Percentiles rank a stretch among this genome's conserved stretches.
Evolutionary conservation across 495 filamentous ascomycete genomes (phyloP).

Genomic region (Aspergillus cristatus): DNA sequence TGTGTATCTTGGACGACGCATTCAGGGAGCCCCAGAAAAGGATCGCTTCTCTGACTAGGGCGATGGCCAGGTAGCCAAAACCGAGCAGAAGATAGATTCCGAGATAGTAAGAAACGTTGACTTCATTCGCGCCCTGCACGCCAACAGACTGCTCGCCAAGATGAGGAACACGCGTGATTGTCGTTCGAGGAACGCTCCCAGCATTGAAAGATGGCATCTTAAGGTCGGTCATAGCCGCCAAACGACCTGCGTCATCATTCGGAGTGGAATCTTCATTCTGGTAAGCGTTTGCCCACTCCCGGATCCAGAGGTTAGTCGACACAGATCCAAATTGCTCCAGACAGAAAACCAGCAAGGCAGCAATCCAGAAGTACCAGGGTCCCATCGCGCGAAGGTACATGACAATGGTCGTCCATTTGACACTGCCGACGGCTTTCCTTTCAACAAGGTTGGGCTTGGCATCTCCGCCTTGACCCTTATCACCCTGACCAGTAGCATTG

Average conservation of each 20-base stretch:
- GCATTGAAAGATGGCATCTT: conserved; percentile 34
- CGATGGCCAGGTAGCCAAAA: conserved; percentile 60
- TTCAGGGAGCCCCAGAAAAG: conserved; percentile 88
- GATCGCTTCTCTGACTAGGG: conserved; percentile 69
- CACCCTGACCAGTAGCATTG: conserved; percentile 36
- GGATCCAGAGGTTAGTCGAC: conserved; percentile 86
- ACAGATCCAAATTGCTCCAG: conserved; percentile 76
- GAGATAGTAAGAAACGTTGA: conserved; percentile 79
- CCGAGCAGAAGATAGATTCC: conserved; percentile 74
- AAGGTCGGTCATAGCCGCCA: conserved; percentile 30
- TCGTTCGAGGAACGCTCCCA: conserved; percentile 28
- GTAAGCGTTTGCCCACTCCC: conserved; percentile 74
- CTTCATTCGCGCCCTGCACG: conserved; percentile 32
- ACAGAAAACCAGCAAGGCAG: conserved; percentile 62
- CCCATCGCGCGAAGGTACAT: conserved; percentile 89
- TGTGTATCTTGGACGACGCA: conserved; percentile 80
- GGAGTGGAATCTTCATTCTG: conserved; percentile 16
- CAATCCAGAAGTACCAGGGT: conserved; percentile 85
- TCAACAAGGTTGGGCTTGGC: conserved; percentile 52
- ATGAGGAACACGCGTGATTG: conserved; percentile 20
- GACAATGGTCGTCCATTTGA: conserved; percentile 74
- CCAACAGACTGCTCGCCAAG: conserved; percentile 14
- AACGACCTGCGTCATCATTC: conserved; percentile 23
- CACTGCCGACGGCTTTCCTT: conserved; percentile 69
- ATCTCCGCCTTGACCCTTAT: conserved; percentile 37